Evolutionary conservation across 2,329 filamentous ascomycete genomes (phyloP).

Genomic region (Verticillium klebahnii): DNA sequence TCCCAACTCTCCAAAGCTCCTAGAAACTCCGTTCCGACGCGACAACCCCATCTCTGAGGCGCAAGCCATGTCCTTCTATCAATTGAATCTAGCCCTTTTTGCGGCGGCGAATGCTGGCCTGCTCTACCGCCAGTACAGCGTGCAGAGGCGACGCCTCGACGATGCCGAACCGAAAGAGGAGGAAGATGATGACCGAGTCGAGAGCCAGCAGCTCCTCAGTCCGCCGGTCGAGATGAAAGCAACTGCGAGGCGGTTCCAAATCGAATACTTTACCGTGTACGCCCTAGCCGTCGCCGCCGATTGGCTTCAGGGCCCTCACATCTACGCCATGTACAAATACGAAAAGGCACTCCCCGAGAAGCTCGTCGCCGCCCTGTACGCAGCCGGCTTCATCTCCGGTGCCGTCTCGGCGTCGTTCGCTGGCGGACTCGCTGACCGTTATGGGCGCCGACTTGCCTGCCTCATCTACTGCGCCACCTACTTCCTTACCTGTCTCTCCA

Average conservation of each 20-base stretch:
- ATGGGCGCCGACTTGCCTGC: conserved; percentile 46
- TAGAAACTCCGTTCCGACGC: not conserved
- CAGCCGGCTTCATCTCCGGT: conserved; percentile 42
- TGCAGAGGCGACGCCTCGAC: conserved; percentile 5
- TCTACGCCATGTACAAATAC: conserved; percentile 49
- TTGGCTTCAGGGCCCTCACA: conserved; percentile 38
- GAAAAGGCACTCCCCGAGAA: conserved; percentile 40
- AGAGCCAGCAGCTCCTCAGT: conserved; percentile 7
- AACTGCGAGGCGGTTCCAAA: conserved; percentile 14
- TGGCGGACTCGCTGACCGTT: conserved; percentile 33
- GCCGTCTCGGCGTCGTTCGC: conserved; percentile 38
- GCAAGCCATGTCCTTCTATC: conserved; percentile 16
- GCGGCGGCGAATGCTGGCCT: conserved; percentile 16
- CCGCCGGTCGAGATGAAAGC: conserved; percentile 4
- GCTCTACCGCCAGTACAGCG: conserved; percentile 17
- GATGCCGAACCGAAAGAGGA: conserved; percentile 7
- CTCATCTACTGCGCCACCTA: conserved; percentile 50
- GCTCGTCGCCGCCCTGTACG: conserved; percentile 38
- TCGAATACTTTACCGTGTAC: conserved; percentile 20
- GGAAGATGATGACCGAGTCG: conserved; percentile 4
- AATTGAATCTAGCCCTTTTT: conserved; percentile 17
- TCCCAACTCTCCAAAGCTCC: not conserved
- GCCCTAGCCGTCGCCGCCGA: conserved; percentile 25
- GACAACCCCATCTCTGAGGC: not conserved
- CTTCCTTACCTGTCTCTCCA: conserved; percentile 45